Conservation (phyloP, 192 early-diverging fungal species). For the Entomortierella parvispora region DNA sequence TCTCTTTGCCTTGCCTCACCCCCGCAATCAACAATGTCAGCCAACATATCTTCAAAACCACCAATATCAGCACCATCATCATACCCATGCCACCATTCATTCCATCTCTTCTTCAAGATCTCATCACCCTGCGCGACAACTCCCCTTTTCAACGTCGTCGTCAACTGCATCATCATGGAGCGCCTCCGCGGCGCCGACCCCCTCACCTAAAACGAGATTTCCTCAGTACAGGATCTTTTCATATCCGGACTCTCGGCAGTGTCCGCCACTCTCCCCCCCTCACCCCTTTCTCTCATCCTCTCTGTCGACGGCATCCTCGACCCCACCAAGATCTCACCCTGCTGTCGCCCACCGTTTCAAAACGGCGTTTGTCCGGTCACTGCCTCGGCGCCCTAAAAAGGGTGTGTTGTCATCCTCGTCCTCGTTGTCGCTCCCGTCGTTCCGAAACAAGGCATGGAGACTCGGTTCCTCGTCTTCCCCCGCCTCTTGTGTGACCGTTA, state of each 20-base stretch:
- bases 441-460: background rate
- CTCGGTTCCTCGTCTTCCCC: background rate
- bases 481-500: too few species aligned
- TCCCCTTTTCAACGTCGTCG: too few species aligned
- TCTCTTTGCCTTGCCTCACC: background rate
- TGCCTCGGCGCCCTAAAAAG: slow-evolving; percentile 3
- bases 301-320: background rate
- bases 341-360: slow-evolving; percentile 18
- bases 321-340: background rate
- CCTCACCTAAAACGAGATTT: background rate
- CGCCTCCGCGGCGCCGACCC: background rate
- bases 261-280: background rate
- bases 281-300: background rate
- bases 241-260: background rate
- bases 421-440: background rate
- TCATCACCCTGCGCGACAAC: background rate
- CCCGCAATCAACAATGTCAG: slow-evolving; percentile 1
- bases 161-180: background rate
- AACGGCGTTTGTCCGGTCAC: slow-evolving; percentile 12
- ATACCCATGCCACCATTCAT: background rate
- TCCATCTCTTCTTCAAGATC: background rate
- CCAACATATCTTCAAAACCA: background rate
- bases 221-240: background rate
- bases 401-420: background rate
- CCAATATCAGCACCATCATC: background rate